Evolutionary conservation across 345 rosid species (phyloP).

Genomic region (Reutealis trisperma): DNA sequence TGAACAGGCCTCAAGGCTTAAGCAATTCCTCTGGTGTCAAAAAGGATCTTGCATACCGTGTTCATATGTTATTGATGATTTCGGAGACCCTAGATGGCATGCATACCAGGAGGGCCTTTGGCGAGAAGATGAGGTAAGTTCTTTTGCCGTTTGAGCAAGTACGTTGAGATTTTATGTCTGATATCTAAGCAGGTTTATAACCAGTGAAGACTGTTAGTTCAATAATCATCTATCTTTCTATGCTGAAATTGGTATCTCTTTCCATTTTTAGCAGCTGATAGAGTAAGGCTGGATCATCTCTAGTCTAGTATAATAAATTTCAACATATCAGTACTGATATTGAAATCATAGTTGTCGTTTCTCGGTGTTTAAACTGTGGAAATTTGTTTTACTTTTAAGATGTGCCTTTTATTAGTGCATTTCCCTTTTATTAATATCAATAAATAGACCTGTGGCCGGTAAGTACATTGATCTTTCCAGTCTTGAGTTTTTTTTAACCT

Average conservation of each 20-base stretch:
- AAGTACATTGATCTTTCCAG: too few species aligned
- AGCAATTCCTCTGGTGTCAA: neutral
- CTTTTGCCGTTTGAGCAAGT: constrained; percentile 1
- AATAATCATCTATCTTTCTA: neutral
- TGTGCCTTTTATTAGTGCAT: neutral
- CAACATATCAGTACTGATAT: too few species aligned
- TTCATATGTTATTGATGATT: neutral
- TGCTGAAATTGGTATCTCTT: neutral
- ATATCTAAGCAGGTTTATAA: neutral
- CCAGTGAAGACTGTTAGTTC: neutral
- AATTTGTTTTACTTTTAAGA: too few species aligned
- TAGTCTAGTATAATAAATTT: neutral
- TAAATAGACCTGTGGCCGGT: too few species aligned
- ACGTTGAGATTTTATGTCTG: neutral
- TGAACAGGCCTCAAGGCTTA: neutral
- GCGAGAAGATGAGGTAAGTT: constrained; percentile 5
- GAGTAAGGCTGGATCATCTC: neutral
- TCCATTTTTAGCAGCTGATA: too few species aligned
- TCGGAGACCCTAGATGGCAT: neutral
- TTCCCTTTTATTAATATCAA: too few species aligned
- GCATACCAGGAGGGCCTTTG: constrained; percentile 14
- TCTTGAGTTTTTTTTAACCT: too few species aligned
- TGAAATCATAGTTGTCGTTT: too few species aligned
- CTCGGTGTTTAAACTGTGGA: too few species aligned
- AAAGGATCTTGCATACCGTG: constrained; percentile 1